Conservation (phyloP, 345 rosid genomes). For the Eucalyptus regnans region DNA sequence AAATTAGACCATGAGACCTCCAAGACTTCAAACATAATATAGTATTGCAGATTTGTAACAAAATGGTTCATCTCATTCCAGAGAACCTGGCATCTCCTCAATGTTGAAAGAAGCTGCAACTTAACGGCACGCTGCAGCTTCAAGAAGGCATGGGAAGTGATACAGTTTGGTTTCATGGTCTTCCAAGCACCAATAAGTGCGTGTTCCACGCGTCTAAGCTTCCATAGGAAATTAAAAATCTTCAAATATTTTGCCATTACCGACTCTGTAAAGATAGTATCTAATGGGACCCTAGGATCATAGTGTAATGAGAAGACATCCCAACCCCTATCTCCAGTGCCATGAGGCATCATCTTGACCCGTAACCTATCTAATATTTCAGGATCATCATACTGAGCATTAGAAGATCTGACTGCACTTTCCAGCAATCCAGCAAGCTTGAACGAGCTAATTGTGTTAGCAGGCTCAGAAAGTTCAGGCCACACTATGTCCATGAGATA, state of each 20-base stretch:
- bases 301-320: conserved; percentile 95
- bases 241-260: conserved; percentile 76
- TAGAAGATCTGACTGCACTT: conserved; percentile 88
- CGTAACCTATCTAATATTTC: conserved; percentile 83
- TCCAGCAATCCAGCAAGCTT: conserved; percentile 91
- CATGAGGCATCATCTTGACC: conserved; percentile 97
- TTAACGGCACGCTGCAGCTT: conserved; percentile 70
- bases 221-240: conserved; percentile 96
- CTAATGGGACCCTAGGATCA: conserved; percentile 88
- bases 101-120: conserved; percentile 64
- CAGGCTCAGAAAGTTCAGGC: conserved; percentile 95
- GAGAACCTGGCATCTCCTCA: conserved; percentile 90
- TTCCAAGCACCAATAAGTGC: conserved; percentile 97
- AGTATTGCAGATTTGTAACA: conserved; percentile 90
- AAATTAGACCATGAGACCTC: conserved; percentile 97
- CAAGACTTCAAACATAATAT: conserved; percentile 97
- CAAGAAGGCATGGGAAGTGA: conserved; percentile 65
- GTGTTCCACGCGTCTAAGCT: conserved; percentile 91
- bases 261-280: conserved; percentile 84
- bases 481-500: conserved; percentile 89
- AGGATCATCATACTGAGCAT: conserved; percentile 95
- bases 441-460: conserved; percentile 89
- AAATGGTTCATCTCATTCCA: conserved; percentile 99
- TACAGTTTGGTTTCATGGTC: conserved; percentile 97
- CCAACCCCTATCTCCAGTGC: conserved; percentile 90